A percentile compares a stretch with the other conserved stretches of the same genome.
phyloP scores from a whole-genome alignment of 441 rosid genomes.

The Pelargonium citronellum region DNA sequence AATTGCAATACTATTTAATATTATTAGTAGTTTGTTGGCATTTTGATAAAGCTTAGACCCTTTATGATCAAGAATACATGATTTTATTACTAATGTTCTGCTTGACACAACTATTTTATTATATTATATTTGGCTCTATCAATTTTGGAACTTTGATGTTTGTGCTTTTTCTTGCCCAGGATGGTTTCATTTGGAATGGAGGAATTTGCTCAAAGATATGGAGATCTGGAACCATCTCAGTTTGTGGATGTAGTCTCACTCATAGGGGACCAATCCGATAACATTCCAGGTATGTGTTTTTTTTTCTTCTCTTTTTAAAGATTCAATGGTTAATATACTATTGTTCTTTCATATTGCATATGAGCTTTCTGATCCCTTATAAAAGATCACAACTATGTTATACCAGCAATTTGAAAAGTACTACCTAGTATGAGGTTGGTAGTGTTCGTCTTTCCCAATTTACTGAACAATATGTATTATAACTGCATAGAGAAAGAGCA shows the following conservation, averaged over 20 bases:
- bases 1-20: not conserved
- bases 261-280: conserved; percentile 80
- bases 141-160: not conserved
- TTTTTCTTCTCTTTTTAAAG: not conserved
- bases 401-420: not conserved
- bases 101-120: conserved; percentile 2
- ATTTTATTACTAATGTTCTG: not conserved
- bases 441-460: not conserved
- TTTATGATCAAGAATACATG: not conserved
- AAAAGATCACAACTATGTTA: not conserved
- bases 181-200: conserved; percentile 94
- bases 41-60: not conserved
- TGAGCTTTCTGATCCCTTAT: not conserved
- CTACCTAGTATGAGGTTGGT: not conserved
- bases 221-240: conserved; percentile 69
- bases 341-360: not conserved
- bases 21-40: not conserved
- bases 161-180: conserved; percentile 42
- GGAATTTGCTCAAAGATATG: conserved; percentile 77
- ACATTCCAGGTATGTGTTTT: conserved; percentile 66
- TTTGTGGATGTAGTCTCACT: conserved; percentile 83
- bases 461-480: not conserved
- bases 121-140: not conserved
- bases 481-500: not conserved
- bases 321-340: not conserved